Evolutionary conservation across 768 basidiomycete genomes (phyloP), one percentile per base, ranked within the genome.

Genomic region (Favolaschia claudopus): DNA sequence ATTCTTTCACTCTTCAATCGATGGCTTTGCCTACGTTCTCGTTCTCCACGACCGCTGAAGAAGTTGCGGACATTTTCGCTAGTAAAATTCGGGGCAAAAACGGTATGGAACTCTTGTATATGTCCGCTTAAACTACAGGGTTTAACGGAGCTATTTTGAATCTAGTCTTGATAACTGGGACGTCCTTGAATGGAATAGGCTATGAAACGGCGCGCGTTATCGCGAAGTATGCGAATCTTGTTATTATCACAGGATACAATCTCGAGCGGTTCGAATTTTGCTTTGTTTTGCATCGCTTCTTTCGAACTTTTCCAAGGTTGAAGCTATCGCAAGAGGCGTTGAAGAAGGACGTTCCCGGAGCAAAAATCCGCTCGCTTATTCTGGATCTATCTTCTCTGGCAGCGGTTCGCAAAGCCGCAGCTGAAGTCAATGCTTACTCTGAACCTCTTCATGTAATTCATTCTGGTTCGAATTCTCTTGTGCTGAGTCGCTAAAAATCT

Each of bases 141-240:
- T 7, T 19, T 9, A 5, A 3, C 25, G 24, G 22, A 15, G n/a
- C 25, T n/a, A n/a, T n/a, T n/a, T n/a, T n/a, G n/a, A n/a, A n/a
- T n/a, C n/a, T n/a, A 57, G 55, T 57, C 33, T 22, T 57, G 34
- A 40, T 57, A 7, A 57, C 55, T 25, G 55, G 55, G 20, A 48
- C 46, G 12, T 31, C 46, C n/a, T n/a, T n/a, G n/a, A n/a, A n/a
- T n/a, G n/a, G n/a, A n/a, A n/a, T n/a, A n/a, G n/a, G n/a, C n/a
- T n/a, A n/a, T n/a, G n/a, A n/a, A n/a, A n/a, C n/a, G n/a, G 51
- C 46, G 4, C 47, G 47, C n/a, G 46, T 48, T 20, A 24, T 57
- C 34, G 47, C 55, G 1, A 39, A 49, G 29, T 33, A 57, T 25
- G 55, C 47, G 5, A 48, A 48, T 15, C 47, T 50, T 15, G 46